Percentiles rank a stretch among this genome's conserved stretches.
These are phyloP conservation scores for Aspergillus aculeatinus DNA, from an alignment of 2,329 filamentous ascomycete species.

Conservation along the genomic window DNA sequence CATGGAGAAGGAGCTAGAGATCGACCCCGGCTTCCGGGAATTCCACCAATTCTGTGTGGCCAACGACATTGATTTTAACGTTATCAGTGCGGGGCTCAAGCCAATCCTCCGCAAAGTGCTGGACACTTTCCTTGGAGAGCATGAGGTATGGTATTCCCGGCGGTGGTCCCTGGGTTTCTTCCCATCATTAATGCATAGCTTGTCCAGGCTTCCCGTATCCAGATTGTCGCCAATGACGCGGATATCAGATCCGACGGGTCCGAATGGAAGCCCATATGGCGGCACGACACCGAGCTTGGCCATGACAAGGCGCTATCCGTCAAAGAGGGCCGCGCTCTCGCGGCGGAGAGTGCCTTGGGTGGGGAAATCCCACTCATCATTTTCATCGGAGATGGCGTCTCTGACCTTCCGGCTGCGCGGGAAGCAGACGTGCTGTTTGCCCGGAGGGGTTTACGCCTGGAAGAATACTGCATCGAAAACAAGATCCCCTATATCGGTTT, in stretches of 20 bases:
- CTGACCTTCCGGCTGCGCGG: slow-evolving; percentile 64
- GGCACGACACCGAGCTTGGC: slow-evolving; percentile 63
- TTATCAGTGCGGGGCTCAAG: slow-evolving; percentile 67
- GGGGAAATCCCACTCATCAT: slow-evolving; percentile 65
- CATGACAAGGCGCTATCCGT: slow-evolving; percentile 68
- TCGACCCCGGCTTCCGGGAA: slow-evolving; percentile 62
- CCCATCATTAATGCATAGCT: neutral
- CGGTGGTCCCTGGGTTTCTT: neutral
- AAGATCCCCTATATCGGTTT: slow-evolving; percentile 61
- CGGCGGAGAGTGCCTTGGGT: slow-evolving; percentile 56
- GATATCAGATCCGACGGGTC: slow-evolving; percentile 58
- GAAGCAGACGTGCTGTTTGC: slow-evolving; percentile 69
- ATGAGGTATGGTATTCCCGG: slow-evolving; percentile 36
- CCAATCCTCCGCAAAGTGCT: slow-evolving; percentile 62
- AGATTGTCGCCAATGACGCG: slow-evolving; percentile 69
- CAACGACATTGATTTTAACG: slow-evolving; percentile 66
- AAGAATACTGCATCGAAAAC: slow-evolving; percentile 66
- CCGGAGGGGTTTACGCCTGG: slow-evolving; percentile 61
- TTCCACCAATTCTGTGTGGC: slow-evolving; percentile 66
- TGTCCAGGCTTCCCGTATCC: slow-evolving; percentile 53
- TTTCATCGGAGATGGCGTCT: slow-evolving; percentile 70
- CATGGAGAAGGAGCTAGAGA: slow-evolving; percentile 61
- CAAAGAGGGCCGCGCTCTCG: slow-evolving; percentile 58
- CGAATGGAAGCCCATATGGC: slow-evolving; percentile 66
- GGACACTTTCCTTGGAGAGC: slow-evolving; percentile 64